phyloP scores from a whole-genome alignment of 306 rosid genomes.

The Trifolium repens region DNA sequence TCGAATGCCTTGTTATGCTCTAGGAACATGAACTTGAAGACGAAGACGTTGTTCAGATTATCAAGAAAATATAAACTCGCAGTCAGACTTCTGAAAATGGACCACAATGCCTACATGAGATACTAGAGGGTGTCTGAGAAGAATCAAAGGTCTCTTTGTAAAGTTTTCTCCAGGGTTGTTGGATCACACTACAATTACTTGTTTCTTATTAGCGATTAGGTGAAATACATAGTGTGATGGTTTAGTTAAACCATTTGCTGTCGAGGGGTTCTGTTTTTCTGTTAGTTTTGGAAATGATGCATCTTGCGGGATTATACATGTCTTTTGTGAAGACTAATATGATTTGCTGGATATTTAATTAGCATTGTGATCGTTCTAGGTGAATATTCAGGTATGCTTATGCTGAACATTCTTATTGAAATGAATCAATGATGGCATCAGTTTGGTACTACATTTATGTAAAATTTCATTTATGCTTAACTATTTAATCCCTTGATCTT shows the following conservation, averaged over 20 bases:
- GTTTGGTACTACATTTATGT: not conserved
- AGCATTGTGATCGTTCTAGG: not conserved
- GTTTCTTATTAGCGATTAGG: slow-evolving; percentile 31
- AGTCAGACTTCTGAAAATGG: not conserved
- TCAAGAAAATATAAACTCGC: slow-evolving; percentile 74
- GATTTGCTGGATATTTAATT: not conserved
- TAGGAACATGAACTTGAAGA: slow-evolving; percentile 97
- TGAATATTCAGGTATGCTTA: not conserved
- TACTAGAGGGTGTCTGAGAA: slow-evolving; percentile 29
- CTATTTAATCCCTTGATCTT: not conserved
- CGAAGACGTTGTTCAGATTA: slow-evolving; percentile 97
- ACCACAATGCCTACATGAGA: slow-evolving; percentile 28
- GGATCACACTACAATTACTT: slow-evolving; percentile 34
- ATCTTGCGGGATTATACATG: slow-evolving; percentile 2
- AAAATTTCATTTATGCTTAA: not conserved
- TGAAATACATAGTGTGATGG: slow-evolving; percentile 42
- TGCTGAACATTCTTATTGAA: slow-evolving; percentile 9
- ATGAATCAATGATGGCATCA: not conserved
- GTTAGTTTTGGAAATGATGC: slow-evolving; percentile 26
- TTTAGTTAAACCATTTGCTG: slow-evolving; percentile 41
- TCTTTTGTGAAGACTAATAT: slow-evolving; percentile 7
- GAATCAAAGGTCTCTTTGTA: slow-evolving; percentile 6
- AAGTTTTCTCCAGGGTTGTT: slow-evolving; percentile 18
- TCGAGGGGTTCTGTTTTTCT: slow-evolving; percentile 30
- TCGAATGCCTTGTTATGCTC: slow-evolving; percentile 24